Conservation (phyloP, 2,329 filamentous ascomycete genomes). For the Colletotrichum tabaci region DNA sequence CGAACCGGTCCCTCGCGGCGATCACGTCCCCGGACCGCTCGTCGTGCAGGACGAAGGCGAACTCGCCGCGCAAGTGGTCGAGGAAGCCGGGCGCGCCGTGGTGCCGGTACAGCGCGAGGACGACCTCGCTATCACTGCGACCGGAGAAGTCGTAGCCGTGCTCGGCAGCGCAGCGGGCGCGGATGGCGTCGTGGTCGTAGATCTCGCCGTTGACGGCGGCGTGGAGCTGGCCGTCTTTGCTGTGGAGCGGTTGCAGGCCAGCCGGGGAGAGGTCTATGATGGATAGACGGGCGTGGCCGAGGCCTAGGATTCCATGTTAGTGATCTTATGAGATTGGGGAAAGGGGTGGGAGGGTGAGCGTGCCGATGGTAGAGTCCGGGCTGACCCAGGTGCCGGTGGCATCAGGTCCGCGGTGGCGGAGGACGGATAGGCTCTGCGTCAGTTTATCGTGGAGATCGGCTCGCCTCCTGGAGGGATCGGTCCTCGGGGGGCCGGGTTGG, state of each 20-base stretch:
- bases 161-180: slow-evolving; percentile 50
- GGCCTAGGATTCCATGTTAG: slow-evolving; percentile 29
- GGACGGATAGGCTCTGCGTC: not conserved
- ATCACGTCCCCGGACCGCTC: slow-evolving; percentile 55
- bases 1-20: slow-evolving; percentile 65
- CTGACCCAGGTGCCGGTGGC: slow-evolving; percentile 46
- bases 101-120: slow-evolving; percentile 65
- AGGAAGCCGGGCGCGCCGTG: slow-evolving; percentile 56
- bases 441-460: not conserved
- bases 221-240: slow-evolving; percentile 56
- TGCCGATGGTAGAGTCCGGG: slow-evolving; percentile 16
- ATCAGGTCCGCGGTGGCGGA: slow-evolving; percentile 50
- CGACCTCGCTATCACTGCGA: slow-evolving; percentile 65
- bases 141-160: slow-evolving; percentile 60
- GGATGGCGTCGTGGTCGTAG: slow-evolving; percentile 60
- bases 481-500: not conserved
- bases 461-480: too few species aligned
- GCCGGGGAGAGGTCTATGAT: slow-evolving; percentile 64
- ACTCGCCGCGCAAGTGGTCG: slow-evolving; percentile 66
- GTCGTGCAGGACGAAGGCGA: slow-evolving; percentile 68
- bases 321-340: not conserved
- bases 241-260: slow-evolving; percentile 62
- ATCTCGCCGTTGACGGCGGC: slow-evolving; percentile 67
- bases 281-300: slow-evolving; percentile 64
- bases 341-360: not conserved